phyloP scores from a whole-genome alignment of 305 asterid species.

The Ilex paraguariensis region DNA sequence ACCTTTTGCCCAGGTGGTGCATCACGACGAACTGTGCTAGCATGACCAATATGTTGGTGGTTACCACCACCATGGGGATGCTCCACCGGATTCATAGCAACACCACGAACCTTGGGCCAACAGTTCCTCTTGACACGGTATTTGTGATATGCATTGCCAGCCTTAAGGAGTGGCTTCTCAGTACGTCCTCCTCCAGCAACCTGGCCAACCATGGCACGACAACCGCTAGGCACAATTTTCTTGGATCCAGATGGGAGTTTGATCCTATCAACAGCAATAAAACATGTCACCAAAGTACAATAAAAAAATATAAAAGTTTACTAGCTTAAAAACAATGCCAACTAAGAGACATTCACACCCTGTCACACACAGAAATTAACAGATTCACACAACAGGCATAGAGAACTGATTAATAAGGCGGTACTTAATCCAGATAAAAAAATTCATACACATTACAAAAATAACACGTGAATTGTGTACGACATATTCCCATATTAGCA shows the following conservation, averaged over 20 bases:
- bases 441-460: too few species aligned
- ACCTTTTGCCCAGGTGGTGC: slow-evolving; percentile 98
- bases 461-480: too few species aligned
- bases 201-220: slow-evolving; percentile 90
- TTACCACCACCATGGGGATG: slow-evolving; percentile 99
- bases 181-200: slow-evolving; percentile 94
- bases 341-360: too few species aligned
- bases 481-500: too few species aligned
- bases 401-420: too few species aligned
- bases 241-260: slow-evolving; percentile 87
- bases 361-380: too few species aligned
- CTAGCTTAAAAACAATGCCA: too few species aligned
- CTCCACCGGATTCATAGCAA: slow-evolving; percentile 96
- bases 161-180: slow-evolving; percentile 58
- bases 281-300: too few species aligned
- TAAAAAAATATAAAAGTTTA: too few species aligned
- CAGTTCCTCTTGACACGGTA: slow-evolving; percentile 44
- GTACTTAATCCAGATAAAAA: too few species aligned
- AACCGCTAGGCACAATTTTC: slow-evolving; percentile 75
- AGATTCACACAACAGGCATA: too few species aligned
- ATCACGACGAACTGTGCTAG: slow-evolving; percentile 90
- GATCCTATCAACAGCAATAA: slow-evolving; percentile 26
- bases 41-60: slow-evolving; percentile 96
- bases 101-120: slow-evolving; percentile 58
- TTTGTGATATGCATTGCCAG: slow-evolving; percentile 49